These are phyloP conservation scores for Zopfia rhizophila DNA, from an alignment of 2,329 filamentous ascomycete species.

Conservation along the genomic window DNA sequence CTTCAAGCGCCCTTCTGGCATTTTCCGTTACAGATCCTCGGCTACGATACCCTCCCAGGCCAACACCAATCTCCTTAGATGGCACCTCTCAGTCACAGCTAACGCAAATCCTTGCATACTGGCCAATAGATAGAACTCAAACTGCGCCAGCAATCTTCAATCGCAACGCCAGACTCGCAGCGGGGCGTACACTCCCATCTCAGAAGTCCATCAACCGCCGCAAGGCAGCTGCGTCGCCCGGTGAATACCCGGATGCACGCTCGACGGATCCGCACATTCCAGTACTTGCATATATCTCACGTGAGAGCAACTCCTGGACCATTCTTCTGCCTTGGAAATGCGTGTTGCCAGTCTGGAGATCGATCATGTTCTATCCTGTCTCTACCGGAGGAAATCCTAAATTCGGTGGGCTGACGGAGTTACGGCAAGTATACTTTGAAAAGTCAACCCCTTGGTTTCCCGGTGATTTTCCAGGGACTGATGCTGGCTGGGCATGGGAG, in stretches of 20 bases:
- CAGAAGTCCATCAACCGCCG: slow-evolving; percentile 86
- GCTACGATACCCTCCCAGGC: slow-evolving; percentile 77
- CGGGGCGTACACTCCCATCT: slow-evolving; percentile 72
- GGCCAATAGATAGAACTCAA: slow-evolving; percentile 70
- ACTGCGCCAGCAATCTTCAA: slow-evolving; percentile 71
- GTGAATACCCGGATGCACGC: slow-evolving; percentile 67
- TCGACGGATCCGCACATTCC: slow-evolving; percentile 80
- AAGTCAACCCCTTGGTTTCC: slow-evolving; percentile 84
- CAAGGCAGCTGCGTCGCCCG: slow-evolving; percentile 71
- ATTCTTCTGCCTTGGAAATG: slow-evolving; percentile 91
- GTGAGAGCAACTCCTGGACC: slow-evolving; percentile 73
- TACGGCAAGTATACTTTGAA: slow-evolving; percentile 84
- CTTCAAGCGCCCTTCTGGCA: slow-evolving; percentile 73
- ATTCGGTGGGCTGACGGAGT: slow-evolving; percentile 84
- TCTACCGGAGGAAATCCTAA: slow-evolving; percentile 82
- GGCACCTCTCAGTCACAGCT: slow-evolving; percentile 53
- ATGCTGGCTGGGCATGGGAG: slow-evolving; percentile 83
- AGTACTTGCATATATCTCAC: slow-evolving; percentile 73
- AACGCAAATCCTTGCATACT: slow-evolving; percentile 70
- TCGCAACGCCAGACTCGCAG: slow-evolving; percentile 71
- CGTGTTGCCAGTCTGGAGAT: slow-evolving; percentile 85
- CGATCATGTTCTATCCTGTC: slow-evolving; percentile 82
- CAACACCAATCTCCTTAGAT: slow-evolving; percentile 45
- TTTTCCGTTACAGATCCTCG: slow-evolving; percentile 84
- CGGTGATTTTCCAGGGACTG: slow-evolving; percentile 81